Conservation (phyloP, 108 stramenopile genomes). For the Stephanodiscus minutulus region DNA sequence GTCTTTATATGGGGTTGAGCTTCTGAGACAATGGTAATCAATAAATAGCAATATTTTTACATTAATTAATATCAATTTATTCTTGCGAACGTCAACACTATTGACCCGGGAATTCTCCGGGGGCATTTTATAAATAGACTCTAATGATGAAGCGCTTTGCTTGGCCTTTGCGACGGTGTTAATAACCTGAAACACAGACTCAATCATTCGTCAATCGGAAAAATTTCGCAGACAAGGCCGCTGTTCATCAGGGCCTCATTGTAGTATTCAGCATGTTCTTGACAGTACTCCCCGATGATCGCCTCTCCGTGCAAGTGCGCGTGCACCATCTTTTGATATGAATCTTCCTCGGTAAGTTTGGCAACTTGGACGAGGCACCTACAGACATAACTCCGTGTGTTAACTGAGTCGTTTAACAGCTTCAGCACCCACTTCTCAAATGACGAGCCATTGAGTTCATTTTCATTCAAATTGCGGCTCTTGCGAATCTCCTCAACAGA, state of each 20-base stretch:
- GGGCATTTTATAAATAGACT: no score
- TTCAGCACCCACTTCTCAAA: conserved; percentile 13
- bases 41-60: no score
- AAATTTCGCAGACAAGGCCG: conserved; percentile 16
- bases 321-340: conserved; percentile 8
- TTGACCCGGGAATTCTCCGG: no score
- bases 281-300: conserved; percentile 14
- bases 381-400: conserved; percentile 10
- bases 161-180: no score
- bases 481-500: background rate
- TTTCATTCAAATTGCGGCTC: background rate
- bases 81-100: no score
- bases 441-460: background rate
- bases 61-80: no score
- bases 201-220: conserved; percentile 1
- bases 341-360: conserved; percentile 6
- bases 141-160: no score
- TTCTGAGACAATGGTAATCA: no score
- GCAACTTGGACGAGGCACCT: conserved; percentile 11
- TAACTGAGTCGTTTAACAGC: conserved; percentile 7
- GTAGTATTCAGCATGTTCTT: conserved; percentile 17
- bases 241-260: conserved; percentile 16
- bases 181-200: background rate
- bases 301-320: conserved; percentile 10
- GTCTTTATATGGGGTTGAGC: no score